These are phyloP conservation scores for Calendula officinalis DNA, from an alignment of 129 eudicot species.

Conservation along the genomic window DNA sequence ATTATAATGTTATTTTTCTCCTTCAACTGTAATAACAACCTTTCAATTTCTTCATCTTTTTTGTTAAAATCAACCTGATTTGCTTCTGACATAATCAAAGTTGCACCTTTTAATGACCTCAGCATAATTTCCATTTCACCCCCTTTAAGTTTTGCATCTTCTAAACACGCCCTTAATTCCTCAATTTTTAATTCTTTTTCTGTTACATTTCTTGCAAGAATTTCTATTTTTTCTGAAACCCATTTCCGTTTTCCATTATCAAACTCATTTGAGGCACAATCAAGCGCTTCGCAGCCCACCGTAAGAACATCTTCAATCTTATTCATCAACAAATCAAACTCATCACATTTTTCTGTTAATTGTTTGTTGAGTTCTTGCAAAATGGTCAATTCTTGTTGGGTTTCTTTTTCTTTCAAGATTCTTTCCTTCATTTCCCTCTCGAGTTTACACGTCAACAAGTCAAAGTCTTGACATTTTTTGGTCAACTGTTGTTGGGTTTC, in stretches of 20 bases:
- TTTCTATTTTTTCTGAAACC: slow-evolving; percentile 53
- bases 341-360: slow-evolving; percentile 44
- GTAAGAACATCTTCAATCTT: slow-evolving; percentile 67
- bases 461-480: too few relatives aligned
- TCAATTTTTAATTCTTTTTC: slow-evolving; percentile 68
- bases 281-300: slow-evolving; percentile 63
- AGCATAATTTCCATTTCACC: slow-evolving; percentile 73
- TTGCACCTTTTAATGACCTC: slow-evolving; percentile 83
- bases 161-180: slow-evolving; percentile 56
- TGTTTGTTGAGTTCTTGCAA: slow-evolving; percentile 42
- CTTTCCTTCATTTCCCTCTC: slow-evolving; percentile 33
- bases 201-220: slow-evolving; percentile 46
- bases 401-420: slow-evolving; percentile 50
- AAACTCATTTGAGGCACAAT: slow-evolving; percentile 49
- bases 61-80: slow-evolving; percentile 61
- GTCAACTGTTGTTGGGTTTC: slow-evolving; percentile 44
- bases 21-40: slow-evolving; percentile 40
- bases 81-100: slow-evolving; percentile 73
- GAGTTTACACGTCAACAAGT: too few relatives aligned
- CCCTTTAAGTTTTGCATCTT: slow-evolving; percentile 56
- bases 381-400: slow-evolving; percentile 34
- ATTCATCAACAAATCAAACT: slow-evolving; percentile 41
- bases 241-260: slow-evolving; percentile 39
- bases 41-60: slow-evolving; percentile 56
- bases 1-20: slow-evolving; percentile 27